phyloP scores from a whole-genome alignment of 140 eudicot genomes.

The Senecio squalidus region DNA sequence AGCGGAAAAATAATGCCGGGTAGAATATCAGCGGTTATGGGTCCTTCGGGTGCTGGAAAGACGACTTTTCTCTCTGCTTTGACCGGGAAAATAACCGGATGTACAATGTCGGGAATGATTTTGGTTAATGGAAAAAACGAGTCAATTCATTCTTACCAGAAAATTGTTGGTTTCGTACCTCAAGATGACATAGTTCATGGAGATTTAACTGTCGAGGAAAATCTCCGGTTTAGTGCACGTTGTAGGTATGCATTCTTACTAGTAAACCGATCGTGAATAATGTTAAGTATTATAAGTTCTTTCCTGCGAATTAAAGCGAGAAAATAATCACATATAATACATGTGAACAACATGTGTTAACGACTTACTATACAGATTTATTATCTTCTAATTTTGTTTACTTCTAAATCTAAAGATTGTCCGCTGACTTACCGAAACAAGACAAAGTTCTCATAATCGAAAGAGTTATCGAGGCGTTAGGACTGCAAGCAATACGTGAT shows the following conservation, averaged over 20 bases:
- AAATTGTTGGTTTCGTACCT: slow-evolving; percentile 74
- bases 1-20: slow-evolving; percentile 70
- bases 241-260: slow-evolving; percentile 53
- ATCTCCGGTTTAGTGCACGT: slow-evolving; percentile 71
- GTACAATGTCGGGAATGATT: slow-evolving; percentile 51
- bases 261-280: too few species aligned
- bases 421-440: slow-evolving; percentile 63
- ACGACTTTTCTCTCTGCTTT: slow-evolving; percentile 75
- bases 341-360: too few species aligned
- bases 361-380: background rate
- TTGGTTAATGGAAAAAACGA: slow-evolving; percentile 64
- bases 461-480: slow-evolving; percentile 76
- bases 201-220: slow-evolving; percentile 75
- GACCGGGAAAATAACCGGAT: slow-evolving; percentile 57
- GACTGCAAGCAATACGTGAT: slow-evolving; percentile 70
- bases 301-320: too few species aligned
- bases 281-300: too few species aligned
- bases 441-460: slow-evolving; percentile 79
- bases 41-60: slow-evolving; percentile 86
- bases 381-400: background rate
- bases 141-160: slow-evolving; percentile 56
- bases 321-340: too few species aligned
- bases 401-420: slow-evolving; percentile 33
- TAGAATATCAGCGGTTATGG: slow-evolving; percentile 80
- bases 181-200: slow-evolving; percentile 89